Evolutionary conservation across 2,329 filamentous ascomycete species (phyloP).

Genomic region (Trichoderma afroharzianum): DNA sequence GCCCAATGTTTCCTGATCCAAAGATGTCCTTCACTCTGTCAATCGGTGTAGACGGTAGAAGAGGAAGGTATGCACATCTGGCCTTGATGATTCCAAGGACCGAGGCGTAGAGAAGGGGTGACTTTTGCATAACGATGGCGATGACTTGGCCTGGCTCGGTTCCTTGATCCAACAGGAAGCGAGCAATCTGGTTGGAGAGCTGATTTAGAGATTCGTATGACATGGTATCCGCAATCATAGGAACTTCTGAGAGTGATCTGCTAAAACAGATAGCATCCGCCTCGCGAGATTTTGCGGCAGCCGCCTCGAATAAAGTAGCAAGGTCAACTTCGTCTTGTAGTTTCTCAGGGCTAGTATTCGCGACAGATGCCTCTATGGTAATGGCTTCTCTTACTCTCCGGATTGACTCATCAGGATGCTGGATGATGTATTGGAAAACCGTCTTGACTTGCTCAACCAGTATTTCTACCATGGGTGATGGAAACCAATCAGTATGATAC

Average conservation of each 20-base stretch:
- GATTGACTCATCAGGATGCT: slow-evolving; percentile 24
- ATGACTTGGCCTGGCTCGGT: slow-evolving; percentile 55
- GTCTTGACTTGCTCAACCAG: slow-evolving; percentile 60
- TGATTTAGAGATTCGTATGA: slow-evolving; percentile 64
- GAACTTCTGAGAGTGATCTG: slow-evolving; percentile 26
- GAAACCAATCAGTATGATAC: slow-evolving; percentile 47
- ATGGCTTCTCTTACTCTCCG: slow-evolving; percentile 24
- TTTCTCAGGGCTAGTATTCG: slow-evolving; percentile 40
- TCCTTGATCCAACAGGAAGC: slow-evolving; percentile 45
- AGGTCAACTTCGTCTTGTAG: slow-evolving; percentile 42
- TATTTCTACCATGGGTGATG: slow-evolving; percentile 50
- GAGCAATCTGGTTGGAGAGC: slow-evolving; percentile 61
- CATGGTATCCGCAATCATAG: slow-evolving; percentile 39
- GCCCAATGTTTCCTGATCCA: slow-evolving; percentile 49
- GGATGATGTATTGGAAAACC: slow-evolving; percentile 37
- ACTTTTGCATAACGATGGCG: slow-evolving; percentile 77
- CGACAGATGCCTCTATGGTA: slow-evolving; percentile 41
- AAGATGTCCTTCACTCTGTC: slow-evolving; percentile 61
- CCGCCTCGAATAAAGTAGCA: slow-evolving; percentile 51
- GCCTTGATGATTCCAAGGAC: slow-evolving; percentile 73
- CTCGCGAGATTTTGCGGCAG: slow-evolving; percentile 46
- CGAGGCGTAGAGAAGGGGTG: slow-evolving; percentile 64
- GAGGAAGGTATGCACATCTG: slow-evolving; percentile 75
- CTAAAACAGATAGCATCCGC: slow-evolving; percentile 64
- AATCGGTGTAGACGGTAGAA: slow-evolving; percentile 67